Evolutionary conservation across 2,329 filamentous ascomycete species (phyloP), one percentile per base, ranked within the genome.

Genomic region (Pseudopithomyces maydicus): DNA sequence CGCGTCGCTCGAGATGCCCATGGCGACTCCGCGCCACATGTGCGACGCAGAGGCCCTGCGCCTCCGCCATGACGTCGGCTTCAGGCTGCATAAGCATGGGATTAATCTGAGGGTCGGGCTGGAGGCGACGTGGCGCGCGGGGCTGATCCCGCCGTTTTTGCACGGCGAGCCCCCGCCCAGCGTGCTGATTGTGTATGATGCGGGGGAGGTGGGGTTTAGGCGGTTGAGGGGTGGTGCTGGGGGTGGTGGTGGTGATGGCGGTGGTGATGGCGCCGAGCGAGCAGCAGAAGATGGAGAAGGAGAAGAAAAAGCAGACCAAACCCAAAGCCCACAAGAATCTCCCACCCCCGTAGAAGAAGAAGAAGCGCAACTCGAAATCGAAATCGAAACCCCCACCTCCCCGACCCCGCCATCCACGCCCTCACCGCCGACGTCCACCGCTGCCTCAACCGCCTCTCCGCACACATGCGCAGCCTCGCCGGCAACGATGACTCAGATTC

Each of bases 131-230:
- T 57, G 56, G 22, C 61, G 58, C 8, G 39, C 50, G 1, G 47
- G 48, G 12, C 58, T 72, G 6, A 72, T 75, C 39, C 73, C 73
- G 6, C 73, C 73, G 0, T 74, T 71, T 49, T 64, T 75, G 1
- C 61, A 72, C 43, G 61, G 65, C 47, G 73, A 75, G 57, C 59
- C 43, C 0, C 38, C 56, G 2, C 73, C 72, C 2, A 38, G 63
- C 11, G 57, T 63, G 5, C 44, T 68, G 1, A 68, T 62, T 32
- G 7, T 74, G 66, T 77, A 70, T 57, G 58, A 71, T n/a, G 59
- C 66, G n/a, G 52, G 57, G 76, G 90, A 91, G 3, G 49, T 69
- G 0, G 71, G 72, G 3, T 75, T 75, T 38, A 52, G 43, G 8
- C 67, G 69, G 26, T 29, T 29, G 26, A 4, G 26, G 4, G 5